phyloP scores from a whole-genome alignment of 257 asterid species.

The Ajuga chamaepitys region DNA sequence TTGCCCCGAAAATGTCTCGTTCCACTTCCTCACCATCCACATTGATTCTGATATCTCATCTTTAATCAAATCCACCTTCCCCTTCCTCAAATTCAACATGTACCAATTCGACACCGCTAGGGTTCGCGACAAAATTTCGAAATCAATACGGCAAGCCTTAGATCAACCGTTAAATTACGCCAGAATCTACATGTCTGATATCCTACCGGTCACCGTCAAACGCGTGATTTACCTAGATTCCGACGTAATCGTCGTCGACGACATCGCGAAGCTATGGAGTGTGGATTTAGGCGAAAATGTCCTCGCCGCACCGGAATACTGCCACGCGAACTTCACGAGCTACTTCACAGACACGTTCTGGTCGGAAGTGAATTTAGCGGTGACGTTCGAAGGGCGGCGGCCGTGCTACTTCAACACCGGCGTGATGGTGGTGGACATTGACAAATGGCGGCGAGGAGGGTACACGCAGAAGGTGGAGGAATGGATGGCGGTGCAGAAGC shows the following conservation, averaged over 20 bases:
- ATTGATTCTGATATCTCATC: slow-evolving; percentile 40
- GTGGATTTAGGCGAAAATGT: slow-evolving; percentile 52
- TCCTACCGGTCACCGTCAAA: slow-evolving; percentile 36
- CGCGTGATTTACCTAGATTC: slow-evolving; percentile 76
- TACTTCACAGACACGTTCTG: slow-evolving; percentile 62
- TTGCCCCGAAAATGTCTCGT: slow-evolving; percentile 67
- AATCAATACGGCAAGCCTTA: slow-evolving; percentile 66
- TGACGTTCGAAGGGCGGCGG: slow-evolving; percentile 42
- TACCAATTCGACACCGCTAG: slow-evolving; percentile 49
- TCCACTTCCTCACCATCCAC: slow-evolving; percentile 61
- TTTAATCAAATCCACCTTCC: slow-evolving; percentile 64
- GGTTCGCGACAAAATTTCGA: slow-evolving; percentile 63
- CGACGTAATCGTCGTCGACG: slow-evolving; percentile 69
- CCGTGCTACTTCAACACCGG: slow-evolving; percentile 88
- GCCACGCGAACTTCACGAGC: slow-evolving; percentile 68
- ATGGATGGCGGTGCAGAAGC: slow-evolving; percentile 81
- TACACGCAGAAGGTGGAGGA: slow-evolving; percentile 62
- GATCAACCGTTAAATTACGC: slow-evolving; percentile 89
- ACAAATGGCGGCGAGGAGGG: slow-evolving; percentile 62
- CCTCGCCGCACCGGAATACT: slow-evolving; percentile 74
- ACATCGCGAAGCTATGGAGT: slow-evolving; percentile 61
- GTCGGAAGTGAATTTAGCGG: slow-evolving; percentile 36
- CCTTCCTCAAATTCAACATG: slow-evolving; percentile 56
- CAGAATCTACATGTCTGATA: slow-evolving; percentile 61
- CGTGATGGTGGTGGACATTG: slow-evolving; percentile 73